Evolutionary conservation across 352 stramenopile species (phyloP), one percentile per base, ranked within the genome.

Genomic region (Aphanomyces cochlioides): DNA sequence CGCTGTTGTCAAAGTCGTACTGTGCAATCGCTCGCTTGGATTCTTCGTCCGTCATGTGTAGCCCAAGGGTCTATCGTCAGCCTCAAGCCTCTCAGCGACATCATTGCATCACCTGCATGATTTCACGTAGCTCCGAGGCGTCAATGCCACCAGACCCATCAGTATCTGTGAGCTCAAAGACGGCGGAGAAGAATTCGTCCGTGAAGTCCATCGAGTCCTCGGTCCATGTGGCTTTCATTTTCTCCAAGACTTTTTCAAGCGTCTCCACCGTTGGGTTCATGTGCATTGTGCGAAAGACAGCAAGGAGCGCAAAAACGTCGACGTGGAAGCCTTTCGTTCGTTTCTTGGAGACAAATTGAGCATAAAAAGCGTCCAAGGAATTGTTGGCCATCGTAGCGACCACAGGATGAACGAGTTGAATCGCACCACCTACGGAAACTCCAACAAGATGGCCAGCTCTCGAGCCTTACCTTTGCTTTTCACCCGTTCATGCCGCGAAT

Each of bases 81-180:
- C 28, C 28, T 28, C 28, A 28, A 28, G 28, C 28, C 28, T 28
- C 28, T 28, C 28, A 28, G 28, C 2, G 28, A 28, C 28, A 28
- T 28, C 28, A 28, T 28, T 28, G 28, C 28, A 28, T 19, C 4
- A 67, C 59, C 39, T 85, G 78, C 67, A 92, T 88, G 47, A 79
- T 86, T 58, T 89, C 78, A 40, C 90, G 78, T 15, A 95, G 75
- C 61, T 93, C 87, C 28, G 85, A 76, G 0, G 80, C 84, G 56
- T 93, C 85, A 39, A 94, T 92, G 64, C 89, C 91, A 1, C 87
- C 87, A 0, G 83, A 93, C 7, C 69, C 40, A 47, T 94, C 83
- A 41, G 75, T 72, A 58, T 95, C 87, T n/a, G 92, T 88, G 48
- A 91, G 68, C 50, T 87, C 77, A 56, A 93, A 93, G 0, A 91